A percentile compares a stretch with the other conserved stretches of the same genome.
Conservation (phyloP, 2,329 filamentous ascomycete species). For the Lasiodiplodia theobromae region DNA sequence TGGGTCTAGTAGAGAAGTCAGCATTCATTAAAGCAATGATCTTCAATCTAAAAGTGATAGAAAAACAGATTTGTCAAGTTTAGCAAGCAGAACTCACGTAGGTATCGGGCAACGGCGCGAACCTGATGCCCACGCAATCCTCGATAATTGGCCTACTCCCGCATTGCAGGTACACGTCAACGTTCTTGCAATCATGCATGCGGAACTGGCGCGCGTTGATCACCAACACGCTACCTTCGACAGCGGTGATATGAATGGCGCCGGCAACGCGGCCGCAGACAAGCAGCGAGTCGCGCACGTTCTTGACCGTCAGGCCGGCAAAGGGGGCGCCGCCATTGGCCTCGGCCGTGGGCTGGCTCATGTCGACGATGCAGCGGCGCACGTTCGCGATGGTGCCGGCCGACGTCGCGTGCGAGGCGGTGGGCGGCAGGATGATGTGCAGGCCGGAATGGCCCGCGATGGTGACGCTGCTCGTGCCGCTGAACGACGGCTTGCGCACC, state of each 20-base stretch:
- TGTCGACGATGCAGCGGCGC: slow-evolving; percentile 76
- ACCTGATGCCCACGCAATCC: slow-evolving; percentile 78
- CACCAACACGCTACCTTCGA: slow-evolving; percentile 77
- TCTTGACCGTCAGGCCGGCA: slow-evolving; percentile 72
- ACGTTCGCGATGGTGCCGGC: slow-evolving; percentile 77
- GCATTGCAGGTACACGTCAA: slow-evolving; percentile 84
- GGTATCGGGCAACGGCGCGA: slow-evolving; percentile 72
- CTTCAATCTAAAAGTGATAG: not conserved
- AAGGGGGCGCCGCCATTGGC: slow-evolving; percentile 54
- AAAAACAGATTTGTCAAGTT: not conserved
- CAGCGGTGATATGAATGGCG: slow-evolving; percentile 80
- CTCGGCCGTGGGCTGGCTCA: slow-evolving; percentile 66
- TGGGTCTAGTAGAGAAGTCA: slow-evolving; percentile 16
- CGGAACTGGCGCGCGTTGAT: slow-evolving; percentile 81
- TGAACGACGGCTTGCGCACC: slow-evolving; percentile 61
- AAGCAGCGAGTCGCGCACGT: slow-evolving; percentile 74
- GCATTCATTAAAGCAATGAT: not conserved
- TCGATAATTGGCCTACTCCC: slow-evolving; percentile 91
- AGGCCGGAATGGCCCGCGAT: slow-evolving; percentile 72
- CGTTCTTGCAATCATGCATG: slow-evolving; percentile 84
- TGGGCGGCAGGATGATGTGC: slow-evolving; percentile 78
- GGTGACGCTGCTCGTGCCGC: slow-evolving; percentile 63
- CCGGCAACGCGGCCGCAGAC: slow-evolving; percentile 81
- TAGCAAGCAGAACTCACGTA: slow-evolving; percentile 9
- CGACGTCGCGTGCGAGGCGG: slow-evolving; percentile 73